Conservation (phyloP, 345 rosid species). For the Brassica incana region DNA sequence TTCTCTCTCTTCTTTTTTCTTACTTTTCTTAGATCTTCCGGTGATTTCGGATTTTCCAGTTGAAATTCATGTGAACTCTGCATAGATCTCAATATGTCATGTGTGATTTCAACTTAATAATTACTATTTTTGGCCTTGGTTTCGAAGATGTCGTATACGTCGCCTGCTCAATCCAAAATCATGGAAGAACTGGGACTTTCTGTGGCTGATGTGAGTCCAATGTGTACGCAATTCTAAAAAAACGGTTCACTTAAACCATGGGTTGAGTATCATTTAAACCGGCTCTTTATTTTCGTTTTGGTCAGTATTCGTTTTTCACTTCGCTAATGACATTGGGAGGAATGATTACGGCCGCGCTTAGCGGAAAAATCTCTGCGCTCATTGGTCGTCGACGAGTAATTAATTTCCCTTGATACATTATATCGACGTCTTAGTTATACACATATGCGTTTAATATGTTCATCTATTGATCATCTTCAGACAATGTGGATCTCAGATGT, state of each 20-base stretch:
- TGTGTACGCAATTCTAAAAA: neutral
- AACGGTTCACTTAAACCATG: neutral
- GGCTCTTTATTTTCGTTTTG: neutral
- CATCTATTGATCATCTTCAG: conserved; percentile 27
- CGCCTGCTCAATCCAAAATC: conserved; percentile 65
- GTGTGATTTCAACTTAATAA: neutral
- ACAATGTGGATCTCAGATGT: conserved; percentile 44
- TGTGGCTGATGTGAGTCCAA: conserved; percentile 48
- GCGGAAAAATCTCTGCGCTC: conserved; percentile 39
- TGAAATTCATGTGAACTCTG: neutral
- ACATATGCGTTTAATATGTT: neutral
- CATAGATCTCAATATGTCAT: neutral
- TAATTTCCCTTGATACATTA: neutral
- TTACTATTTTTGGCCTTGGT: neutral
- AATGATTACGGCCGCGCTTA: conserved; percentile 34
- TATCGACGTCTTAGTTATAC: neutral
- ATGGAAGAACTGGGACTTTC: conserved; percentile 64
- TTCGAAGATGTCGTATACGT: conserved; percentile 56
- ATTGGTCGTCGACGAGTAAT: conserved; percentile 40
- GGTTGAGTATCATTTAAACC: neutral
- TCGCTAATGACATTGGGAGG: conserved; percentile 43
- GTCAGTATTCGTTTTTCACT: conserved; percentile 38
- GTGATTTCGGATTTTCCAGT: neutral
- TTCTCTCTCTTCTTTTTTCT: neutral
- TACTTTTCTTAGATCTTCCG: neutral